Conservation (phyloP, 176 grass and related monocot genomes). For the Tillandsia leiboldiana region DNA sequence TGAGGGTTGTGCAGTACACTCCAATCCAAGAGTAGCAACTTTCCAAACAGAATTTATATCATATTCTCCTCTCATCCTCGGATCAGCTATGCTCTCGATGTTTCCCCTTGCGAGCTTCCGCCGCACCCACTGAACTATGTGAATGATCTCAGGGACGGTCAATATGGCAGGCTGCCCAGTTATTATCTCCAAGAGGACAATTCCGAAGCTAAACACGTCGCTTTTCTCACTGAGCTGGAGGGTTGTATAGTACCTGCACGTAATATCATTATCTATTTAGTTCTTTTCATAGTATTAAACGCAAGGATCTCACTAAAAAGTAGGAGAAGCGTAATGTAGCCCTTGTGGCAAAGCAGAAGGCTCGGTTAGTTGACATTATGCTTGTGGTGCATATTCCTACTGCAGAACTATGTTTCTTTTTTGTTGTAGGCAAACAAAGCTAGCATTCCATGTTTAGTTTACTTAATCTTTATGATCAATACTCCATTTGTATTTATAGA, state of each 20-base stretch:
- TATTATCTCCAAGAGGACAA: conserved; percentile 1
- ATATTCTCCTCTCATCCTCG: background rate
- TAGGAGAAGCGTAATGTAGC: no score
- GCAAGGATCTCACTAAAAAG: no score
- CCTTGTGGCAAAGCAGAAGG: no score
- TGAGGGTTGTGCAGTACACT: background rate
- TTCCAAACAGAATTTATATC: background rate
- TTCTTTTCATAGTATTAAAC: no score
- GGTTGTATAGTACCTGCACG: background rate
- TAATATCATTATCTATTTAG: background rate
- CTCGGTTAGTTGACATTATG: no score
- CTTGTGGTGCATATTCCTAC: no score
- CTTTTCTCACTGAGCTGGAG: conserved; percentile 5
- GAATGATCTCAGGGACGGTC: background rate
- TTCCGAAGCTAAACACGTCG: conserved; percentile 14
- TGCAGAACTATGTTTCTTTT: no score
- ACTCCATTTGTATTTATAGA: background rate
- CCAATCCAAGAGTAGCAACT: background rate
- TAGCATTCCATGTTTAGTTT: no score
- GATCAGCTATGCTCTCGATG: background rate
- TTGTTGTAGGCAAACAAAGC: no score
- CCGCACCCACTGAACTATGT: background rate
- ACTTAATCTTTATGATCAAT: no score
- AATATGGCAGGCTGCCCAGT: background rate
- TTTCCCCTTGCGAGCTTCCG: background rate